Percentiles rank a stretch among this genome's conserved stretches.
Conservation (phyloP, 257 asterid genomes). For the Echites panduratus region DNA sequence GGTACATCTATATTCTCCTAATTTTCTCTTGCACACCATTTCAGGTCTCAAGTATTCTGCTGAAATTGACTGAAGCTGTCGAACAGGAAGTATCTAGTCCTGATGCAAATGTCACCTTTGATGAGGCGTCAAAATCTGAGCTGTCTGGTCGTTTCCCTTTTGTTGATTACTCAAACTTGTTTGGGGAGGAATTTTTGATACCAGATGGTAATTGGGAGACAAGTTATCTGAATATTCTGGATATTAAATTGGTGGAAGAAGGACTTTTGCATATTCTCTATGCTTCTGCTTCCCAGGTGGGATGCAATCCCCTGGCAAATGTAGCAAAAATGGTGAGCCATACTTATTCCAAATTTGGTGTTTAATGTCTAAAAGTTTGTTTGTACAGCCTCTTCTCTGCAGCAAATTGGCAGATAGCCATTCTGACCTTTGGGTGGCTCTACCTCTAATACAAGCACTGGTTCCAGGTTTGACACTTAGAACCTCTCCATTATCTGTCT, state of each 20-base stretch:
- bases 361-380: conserved; percentile 15
- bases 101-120: conserved; percentile 34
- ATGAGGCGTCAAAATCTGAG: conserved; percentile 45
- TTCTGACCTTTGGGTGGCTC: conserved; percentile 71
- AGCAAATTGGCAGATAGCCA: conserved; percentile 77
- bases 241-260: conserved; percentile 77
- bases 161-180: conserved; percentile 66
- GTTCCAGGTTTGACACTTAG: conserved; percentile 64
- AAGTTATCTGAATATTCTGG: conserved; percentile 56
- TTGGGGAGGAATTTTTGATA: conserved; percentile 72
- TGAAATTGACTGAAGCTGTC: conserved; percentile 51
- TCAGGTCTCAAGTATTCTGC: conserved; percentile 72
- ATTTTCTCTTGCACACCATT: conserved; percentile 11
- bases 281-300: conserved; percentile 94
- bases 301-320: conserved; percentile 13
- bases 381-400: conserved; percentile 72
- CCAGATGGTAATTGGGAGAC: conserved; percentile 61
- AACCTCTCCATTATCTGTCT: conserved; percentile 15
- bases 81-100: conserved; percentile 37
- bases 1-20: conserved; percentile 8
- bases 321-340: neutral
- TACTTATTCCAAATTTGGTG: neutral
- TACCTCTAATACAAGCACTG: conserved; percentile 87
- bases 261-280: conserved; percentile 88
- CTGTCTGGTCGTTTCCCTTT: conserved; percentile 31